phyloP scores from a whole-genome alignment of 2,329 filamentous ascomycete genomes.

The Colletotrichum tabaci region DNA sequence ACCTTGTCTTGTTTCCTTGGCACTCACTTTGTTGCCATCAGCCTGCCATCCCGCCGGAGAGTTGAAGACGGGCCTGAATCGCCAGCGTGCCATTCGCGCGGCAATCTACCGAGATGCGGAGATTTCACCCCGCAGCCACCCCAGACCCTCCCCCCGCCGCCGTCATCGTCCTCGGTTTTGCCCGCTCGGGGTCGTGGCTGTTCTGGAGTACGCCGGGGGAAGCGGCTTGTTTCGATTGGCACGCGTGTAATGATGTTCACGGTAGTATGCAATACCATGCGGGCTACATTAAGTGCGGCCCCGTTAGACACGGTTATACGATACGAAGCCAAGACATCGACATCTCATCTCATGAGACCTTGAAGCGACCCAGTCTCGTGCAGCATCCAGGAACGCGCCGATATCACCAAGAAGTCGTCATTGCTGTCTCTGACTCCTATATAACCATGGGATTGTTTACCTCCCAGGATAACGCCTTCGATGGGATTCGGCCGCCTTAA shows the following conservation, averaged over 20 bases:
- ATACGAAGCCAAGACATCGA: conserved; percentile 6
- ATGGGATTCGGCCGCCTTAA: neutral
- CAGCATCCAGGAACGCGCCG: neutral
- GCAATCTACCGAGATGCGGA: conserved; percentile 34
- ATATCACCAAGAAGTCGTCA: neutral
- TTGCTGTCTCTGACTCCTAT: neutral
- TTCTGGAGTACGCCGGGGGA: neutral
- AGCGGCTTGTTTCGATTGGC: conserved; percentile 26
- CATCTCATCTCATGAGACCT: neutral
- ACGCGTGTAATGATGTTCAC: conserved; percentile 17
- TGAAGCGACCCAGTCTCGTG: neutral
- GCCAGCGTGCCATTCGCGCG: conserved; percentile 24
- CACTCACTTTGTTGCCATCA: neutral
- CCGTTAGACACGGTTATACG: neutral
- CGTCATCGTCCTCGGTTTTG: conserved; percentile 20
- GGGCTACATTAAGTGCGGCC: conserved; percentile 3
- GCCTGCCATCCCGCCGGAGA: neutral
- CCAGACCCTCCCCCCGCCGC: conserved; percentile 5
- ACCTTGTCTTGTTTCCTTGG: neutral
- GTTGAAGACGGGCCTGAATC: neutral
- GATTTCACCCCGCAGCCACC: conserved; percentile 5
- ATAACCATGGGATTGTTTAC: neutral
- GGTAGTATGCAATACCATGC: conserved; percentile 11
- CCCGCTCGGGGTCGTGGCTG: conserved; percentile 9
- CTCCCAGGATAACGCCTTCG: neutral